Evolutionary conservation across 2,329 filamentous ascomycete genomes (phyloP).

Genomic region (Talaromyces sp.): DNA sequence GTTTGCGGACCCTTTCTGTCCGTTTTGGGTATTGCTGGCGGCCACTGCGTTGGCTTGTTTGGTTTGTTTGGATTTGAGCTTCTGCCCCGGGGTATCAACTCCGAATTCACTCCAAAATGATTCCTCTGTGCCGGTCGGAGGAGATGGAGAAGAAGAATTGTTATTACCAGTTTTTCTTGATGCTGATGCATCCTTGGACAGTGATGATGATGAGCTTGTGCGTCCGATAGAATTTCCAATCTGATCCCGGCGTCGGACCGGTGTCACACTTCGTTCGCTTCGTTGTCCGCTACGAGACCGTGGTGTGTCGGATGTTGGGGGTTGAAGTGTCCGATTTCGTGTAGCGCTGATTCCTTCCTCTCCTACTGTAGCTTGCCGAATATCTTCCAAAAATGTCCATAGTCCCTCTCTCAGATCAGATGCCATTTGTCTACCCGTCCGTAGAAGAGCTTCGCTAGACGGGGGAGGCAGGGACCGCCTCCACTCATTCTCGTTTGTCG

Average conservation of each 20-base stretch:
- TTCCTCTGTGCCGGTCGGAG: constrained; percentile 41
- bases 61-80: constrained; percentile 31
- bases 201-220: constrained; percentile 33
- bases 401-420: constrained; percentile 86
- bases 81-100: constrained; percentile 48
- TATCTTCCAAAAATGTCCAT: constrained; percentile 92
- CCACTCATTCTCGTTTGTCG: constrained; percentile 37
- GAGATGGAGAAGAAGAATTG: constrained; percentile 28
- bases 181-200: constrained; percentile 27
- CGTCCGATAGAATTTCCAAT: constrained; percentile 28
- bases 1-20: constrained; percentile 38
- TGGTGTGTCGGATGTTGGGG: constrained; percentile 30
- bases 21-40: constrained; percentile 32
- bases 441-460: constrained; percentile 54
- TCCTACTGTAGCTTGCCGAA: constrained; percentile 91
- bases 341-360: constrained; percentile 76
- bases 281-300: constrained; percentile 24
- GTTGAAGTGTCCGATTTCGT: constrained; percentile 37
- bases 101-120: constrained; percentile 55
- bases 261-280: constrained; percentile 34
- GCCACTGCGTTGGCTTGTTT: constrained; percentile 15
- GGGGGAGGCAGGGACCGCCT: constrained; percentile 45
- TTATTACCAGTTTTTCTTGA: constrained; percentile 42
- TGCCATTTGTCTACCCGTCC: constrained; percentile 72
- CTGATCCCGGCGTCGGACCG: constrained; percentile 34